phyloP scores from a whole-genome alignment of 2,329 filamentous ascomycete species.

The Lasiodiplodia sp. region DNA sequence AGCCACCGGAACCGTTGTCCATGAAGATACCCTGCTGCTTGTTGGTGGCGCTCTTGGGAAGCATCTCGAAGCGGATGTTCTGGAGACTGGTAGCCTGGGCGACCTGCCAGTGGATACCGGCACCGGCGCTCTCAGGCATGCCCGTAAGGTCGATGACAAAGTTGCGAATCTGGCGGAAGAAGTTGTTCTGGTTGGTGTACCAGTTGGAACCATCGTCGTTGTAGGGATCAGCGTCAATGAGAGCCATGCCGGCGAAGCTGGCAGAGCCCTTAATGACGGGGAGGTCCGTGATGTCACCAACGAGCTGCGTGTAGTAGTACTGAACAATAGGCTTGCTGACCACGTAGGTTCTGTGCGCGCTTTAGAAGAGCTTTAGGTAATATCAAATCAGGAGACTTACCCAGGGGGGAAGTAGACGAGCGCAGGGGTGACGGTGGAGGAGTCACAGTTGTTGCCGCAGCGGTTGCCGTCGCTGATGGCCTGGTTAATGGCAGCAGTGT shows the following conservation, averaged over 20 bases:
- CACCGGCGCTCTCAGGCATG: slow-evolving; percentile 42
- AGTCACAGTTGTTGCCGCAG: slow-evolving; percentile 83
- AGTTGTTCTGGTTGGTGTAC: slow-evolving; percentile 64
- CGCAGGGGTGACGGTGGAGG: slow-evolving; percentile 81
- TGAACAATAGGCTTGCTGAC: slow-evolving; percentile 81
- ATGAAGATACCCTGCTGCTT: slow-evolving; percentile 67
- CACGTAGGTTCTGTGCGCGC: slow-evolving; percentile 67
- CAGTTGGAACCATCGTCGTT: slow-evolving; percentile 61
- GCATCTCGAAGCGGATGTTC: slow-evolving; percentile 68
- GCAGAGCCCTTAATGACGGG: slow-evolving; percentile 74
- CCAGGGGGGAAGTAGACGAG: slow-evolving; percentile 92
- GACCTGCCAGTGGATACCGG: slow-evolving; percentile 72
- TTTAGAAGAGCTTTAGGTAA: neutral
- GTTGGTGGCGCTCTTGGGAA: slow-evolving; percentile 51
- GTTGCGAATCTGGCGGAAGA: slow-evolving; percentile 64
- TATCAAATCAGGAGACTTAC: slow-evolving; percentile 6
- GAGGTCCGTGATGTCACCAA: slow-evolving; percentile 77
- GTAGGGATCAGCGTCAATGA: slow-evolving; percentile 91
- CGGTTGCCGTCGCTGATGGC: slow-evolving; percentile 80
- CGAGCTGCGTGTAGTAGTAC: slow-evolving; percentile 92
- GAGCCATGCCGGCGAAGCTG: slow-evolving; percentile 80
- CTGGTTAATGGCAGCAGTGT: slow-evolving; percentile 86
- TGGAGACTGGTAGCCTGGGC: slow-evolving; percentile 70
- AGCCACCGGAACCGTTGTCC: slow-evolving; percentile 68
- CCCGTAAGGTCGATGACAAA: slow-evolving; percentile 58